Conservation (phyloP, 2,329 filamentous ascomycete genomes). For the Trichoderma aggressivum region DNA sequence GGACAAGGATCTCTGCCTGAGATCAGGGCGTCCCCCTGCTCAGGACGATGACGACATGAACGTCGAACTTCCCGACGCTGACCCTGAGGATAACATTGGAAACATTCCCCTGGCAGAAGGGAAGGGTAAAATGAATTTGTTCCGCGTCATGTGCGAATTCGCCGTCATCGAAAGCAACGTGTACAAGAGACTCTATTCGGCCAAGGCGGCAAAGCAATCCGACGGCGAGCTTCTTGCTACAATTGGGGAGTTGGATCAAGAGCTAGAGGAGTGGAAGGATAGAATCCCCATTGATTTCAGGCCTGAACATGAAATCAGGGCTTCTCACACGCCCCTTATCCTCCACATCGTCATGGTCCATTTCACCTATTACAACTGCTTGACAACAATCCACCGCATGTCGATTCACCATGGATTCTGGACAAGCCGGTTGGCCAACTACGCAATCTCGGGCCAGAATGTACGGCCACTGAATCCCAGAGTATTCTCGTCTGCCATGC, state of each 20-base stretch:
- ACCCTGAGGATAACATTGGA: slow-evolving; percentile 88
- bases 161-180: slow-evolving; percentile 89
- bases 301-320: slow-evolving; percentile 95
- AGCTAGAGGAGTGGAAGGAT: slow-evolving; percentile 95
- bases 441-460: slow-evolving; percentile 91
- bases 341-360: slow-evolving; percentile 92
- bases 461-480: slow-evolving; percentile 85
- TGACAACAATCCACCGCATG: slow-evolving; percentile 98
- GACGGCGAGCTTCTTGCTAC: slow-evolving; percentile 92
- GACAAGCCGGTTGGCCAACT: slow-evolving; percentile 92
- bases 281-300: slow-evolving; percentile 91
- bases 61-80: slow-evolving; percentile 86
- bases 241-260: slow-evolving; percentile 87
- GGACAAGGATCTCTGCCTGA: slow-evolving; percentile 60
- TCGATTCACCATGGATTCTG: slow-evolving; percentile 97
- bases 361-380: slow-evolving; percentile 95
- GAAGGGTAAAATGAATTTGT: slow-evolving; percentile 90
- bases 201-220: slow-evolving; percentile 85
- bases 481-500: slow-evolving; percentile 87
- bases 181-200: slow-evolving; percentile 89
- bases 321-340: slow-evolving; percentile 87
- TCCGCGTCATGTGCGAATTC: slow-evolving; percentile 88
- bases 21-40: slow-evolving; percentile 56
- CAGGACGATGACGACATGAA: slow-evolving; percentile 79
- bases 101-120: slow-evolving; percentile 89